These are phyloP conservation scores for Agastache rugosa DNA, from an alignment of 257 asterid genomes.

Conservation along the genomic window DNA sequence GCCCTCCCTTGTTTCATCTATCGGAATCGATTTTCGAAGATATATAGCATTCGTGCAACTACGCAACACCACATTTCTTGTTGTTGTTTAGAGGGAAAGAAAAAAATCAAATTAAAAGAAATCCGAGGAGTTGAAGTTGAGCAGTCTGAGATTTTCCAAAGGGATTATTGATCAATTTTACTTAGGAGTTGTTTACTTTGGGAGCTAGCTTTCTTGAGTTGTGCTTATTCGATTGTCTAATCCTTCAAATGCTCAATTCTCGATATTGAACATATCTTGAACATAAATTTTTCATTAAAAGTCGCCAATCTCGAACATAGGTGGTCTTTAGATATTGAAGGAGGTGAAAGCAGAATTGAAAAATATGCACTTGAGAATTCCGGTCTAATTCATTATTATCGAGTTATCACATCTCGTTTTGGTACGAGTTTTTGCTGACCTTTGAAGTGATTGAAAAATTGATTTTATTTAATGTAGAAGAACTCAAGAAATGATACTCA, in stretches of 20 bases:
- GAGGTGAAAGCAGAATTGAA: not conserved
- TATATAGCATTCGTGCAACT: too few relatives aligned
- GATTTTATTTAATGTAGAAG: not conserved
- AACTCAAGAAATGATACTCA: too few relatives aligned
- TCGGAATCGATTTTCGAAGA: not conserved
- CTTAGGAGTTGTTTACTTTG: too few relatives aligned
- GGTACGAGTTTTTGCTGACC: not conserved
- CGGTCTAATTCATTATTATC: not conserved
- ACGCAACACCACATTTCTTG: not conserved
- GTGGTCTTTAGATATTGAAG: conserved; percentile 5
- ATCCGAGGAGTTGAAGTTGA: too few relatives aligned
- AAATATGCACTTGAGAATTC: not conserved
- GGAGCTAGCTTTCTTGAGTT: too few relatives aligned
- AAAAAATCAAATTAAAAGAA: too few relatives aligned
- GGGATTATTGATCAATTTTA: not conserved
- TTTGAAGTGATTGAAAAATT: not conserved
- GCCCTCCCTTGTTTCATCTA: not conserved
- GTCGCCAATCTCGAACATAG: not conserved
- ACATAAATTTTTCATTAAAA: not conserved
- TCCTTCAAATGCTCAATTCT: too few relatives aligned
- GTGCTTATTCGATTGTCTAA: too few relatives aligned
- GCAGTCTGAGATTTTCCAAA: too few relatives aligned
- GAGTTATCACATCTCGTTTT: not conserved
- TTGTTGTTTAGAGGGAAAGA: too few relatives aligned
- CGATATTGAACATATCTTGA: too few relatives aligned